Base-by-base conservation (phyloP, 192 early-diverging fungal species). In the Kappamyces sp. region DNA sequence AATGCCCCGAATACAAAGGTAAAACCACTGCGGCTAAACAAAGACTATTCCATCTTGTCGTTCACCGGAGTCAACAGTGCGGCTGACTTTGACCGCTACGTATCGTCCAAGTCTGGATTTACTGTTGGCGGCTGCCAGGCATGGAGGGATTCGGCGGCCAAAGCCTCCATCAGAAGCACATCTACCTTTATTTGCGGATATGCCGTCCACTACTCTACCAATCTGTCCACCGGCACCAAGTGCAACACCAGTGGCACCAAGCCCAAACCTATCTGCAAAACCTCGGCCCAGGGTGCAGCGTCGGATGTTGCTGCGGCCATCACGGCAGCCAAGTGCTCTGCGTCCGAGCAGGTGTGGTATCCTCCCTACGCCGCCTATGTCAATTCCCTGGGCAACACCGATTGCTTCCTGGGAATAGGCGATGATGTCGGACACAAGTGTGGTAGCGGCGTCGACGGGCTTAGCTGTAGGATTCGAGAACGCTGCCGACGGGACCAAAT, bases 1-100 rank as follows among this genome's bases (percentile, higher is more conserved):
- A 22, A 22, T 22, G 22, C 22, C 22, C 22, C 22, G 22, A 22
- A 22, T 22, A 22, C 22, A 22, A 12, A 45, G 14, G 43, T 14
- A 45, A 45, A n/a, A 14, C 43, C 12, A 45, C 14, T 12, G 43
- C 14, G 12, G 12, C 14, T 22, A 22, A 22, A 55, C 54, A 55
- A 55, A 30, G 54, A 34, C 32, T 55, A 55, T 38, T 42, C 54
- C 2, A 33, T 55, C 31, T 31, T 31, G n/a, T 43, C 34, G 22
- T 43, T 33, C n/a, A 39, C 12, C 22, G 43, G 43, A 45, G 43
- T 45, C 22, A 45, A 12, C 22, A 45, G 22, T 45, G 43, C 43
- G 12, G 43, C 43, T 45, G 12, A 45, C 12, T 45, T 45, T 45
- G 43, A 45, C 22, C 12, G 22, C 43, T n/a, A 12, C 43, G 12